Evolutionary conservation across 495 filamentous ascomycete species (phyloP).

Genomic region (Penicillium manginii): DNA sequence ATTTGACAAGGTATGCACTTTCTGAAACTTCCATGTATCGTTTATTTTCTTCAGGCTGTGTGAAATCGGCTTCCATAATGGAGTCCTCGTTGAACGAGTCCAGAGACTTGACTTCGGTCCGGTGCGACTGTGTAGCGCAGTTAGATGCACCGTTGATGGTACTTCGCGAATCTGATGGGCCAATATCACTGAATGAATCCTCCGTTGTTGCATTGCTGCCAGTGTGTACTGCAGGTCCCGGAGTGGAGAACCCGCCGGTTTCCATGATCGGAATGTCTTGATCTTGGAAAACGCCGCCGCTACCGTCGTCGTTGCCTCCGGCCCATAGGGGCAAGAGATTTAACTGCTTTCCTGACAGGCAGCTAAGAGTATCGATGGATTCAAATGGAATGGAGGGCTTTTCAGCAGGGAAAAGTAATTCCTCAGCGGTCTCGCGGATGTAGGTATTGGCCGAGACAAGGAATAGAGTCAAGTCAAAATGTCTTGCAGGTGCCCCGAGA

Average conservation of each 20-base stretch:
- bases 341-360: slow-evolving; percentile 52
- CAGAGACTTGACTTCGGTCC: slow-evolving; percentile 34
- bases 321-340: slow-evolving; percentile 60
- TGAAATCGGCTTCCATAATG: background rate
- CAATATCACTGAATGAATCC: slow-evolving; percentile 29
- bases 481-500: background rate
- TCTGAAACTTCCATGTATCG: background rate
- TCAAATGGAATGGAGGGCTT: slow-evolving; percentile 15
- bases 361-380: slow-evolving; percentile 48
- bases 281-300: slow-evolving; percentile 54
- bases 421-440: slow-evolving; percentile 17
- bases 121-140: slow-evolving; percentile 33
- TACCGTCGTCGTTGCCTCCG: slow-evolving; percentile 57
- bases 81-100: slow-evolving; percentile 16
- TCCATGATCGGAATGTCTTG: slow-evolving; percentile 43
- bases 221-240: slow-evolving; percentile 48
- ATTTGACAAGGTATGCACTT: background rate
- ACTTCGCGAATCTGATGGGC: slow-evolving; percentile 32
- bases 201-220: slow-evolving; percentile 32
- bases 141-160: slow-evolving; percentile 41
- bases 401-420: slow-evolving; percentile 23
- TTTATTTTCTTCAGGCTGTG: background rate
- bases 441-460: slow-evolving; percentile 20
- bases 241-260: slow-evolving; percentile 43
- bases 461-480: slow-evolving; percentile 10